A percentile compares a stretch with the other conserved stretches of the same genome.
Conservation (phyloP, 495 filamentous ascomycete genomes). For the Penicillium taxi region DNA sequence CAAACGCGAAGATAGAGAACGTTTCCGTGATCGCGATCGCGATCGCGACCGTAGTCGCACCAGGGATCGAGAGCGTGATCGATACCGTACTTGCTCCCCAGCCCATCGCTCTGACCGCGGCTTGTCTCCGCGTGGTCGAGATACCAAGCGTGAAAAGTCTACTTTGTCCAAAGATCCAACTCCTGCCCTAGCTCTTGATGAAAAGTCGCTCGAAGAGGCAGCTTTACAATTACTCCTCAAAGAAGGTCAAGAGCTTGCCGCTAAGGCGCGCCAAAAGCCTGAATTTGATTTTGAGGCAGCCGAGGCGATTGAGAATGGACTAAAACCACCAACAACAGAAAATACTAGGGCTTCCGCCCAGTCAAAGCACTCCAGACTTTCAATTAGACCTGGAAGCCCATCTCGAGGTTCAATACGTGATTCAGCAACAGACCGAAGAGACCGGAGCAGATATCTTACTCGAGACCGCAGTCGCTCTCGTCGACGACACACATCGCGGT, state of each 20-base stretch:
- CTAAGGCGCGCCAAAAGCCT: slow-evolving; percentile 50
- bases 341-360: slow-evolving; percentile 22
- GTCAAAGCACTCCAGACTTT: slow-evolving; percentile 22
- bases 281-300: slow-evolving; percentile 51
- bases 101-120: slow-evolving; percentile 33
- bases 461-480: slow-evolving; percentile 29
- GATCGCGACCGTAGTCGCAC: slow-evolving; percentile 25
- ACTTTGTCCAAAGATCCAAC: slow-evolving; percentile 34
- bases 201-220: slow-evolving; percentile 50
- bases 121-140: slow-evolving; percentile 30
- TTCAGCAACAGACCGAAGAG: slow-evolving; percentile 25
- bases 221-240: slow-evolving; percentile 49
- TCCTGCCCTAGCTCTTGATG: slow-evolving; percentile 39
- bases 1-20: slow-evolving; percentile 39
- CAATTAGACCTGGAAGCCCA: slow-evolving; percentile 23
- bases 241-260: slow-evolving; percentile 54
- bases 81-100: slow-evolving; percentile 27
- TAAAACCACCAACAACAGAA: slow-evolving; percentile 22
- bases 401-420: slow-evolving; percentile 24
- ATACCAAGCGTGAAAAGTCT: slow-evolving; percentile 35
- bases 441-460: slow-evolving; percentile 16
- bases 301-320: slow-evolving; percentile 40
- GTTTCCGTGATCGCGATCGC: slow-evolving; percentile 36
- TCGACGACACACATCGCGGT: slow-evolving; percentile 24
- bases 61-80: slow-evolving; percentile 30